Evolutionary conservation across 495 filamentous ascomycete species (phyloP).

Genomic region (Cercophora newfieldiana): DNA sequence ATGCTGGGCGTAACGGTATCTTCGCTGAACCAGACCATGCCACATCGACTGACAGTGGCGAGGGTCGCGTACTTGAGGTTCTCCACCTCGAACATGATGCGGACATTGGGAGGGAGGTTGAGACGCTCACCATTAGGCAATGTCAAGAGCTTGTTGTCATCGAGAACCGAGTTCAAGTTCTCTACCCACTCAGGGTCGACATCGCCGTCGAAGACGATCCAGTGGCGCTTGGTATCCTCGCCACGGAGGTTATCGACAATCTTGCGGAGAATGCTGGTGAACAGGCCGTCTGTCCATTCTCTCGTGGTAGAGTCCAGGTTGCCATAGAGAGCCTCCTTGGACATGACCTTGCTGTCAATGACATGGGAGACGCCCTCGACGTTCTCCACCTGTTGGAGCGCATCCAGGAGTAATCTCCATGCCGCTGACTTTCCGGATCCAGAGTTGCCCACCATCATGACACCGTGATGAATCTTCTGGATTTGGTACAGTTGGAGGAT

Average conservation of each 20-base stretch:
- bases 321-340: conserved; percentile 94
- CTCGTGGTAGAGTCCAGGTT: conserved; percentile 93
- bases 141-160: conserved; percentile 97
- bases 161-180: conserved; percentile 97
- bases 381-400: conserved; percentile 84
- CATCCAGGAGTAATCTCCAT: conserved; percentile 93
- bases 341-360: conserved; percentile 99
- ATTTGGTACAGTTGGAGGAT: conserved; percentile 96
- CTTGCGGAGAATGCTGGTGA: conserved; percentile 95
- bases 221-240: conserved; percentile 93
- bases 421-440: conserved; percentile 92
- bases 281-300: conserved; percentile 98
- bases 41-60: conserved; percentile 96
- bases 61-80: conserved; percentile 97
- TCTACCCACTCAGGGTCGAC: conserved; percentile 99
- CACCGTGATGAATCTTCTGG: conserved; percentile 95
- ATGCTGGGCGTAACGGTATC: conserved; percentile 91
- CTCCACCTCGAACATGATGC: conserved; percentile 99
- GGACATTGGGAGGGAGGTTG: conserved; percentile 88
- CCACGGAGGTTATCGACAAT: conserved; percentile 98
- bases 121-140: conserved; percentile 97
- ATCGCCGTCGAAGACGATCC: conserved; percentile 99
- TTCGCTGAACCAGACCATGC: conserved; percentile 99
- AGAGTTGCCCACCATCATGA: conserved; percentile 99
- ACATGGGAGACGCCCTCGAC: conserved; percentile 94